phyloP scores from a whole-genome alignment of 306 rosid species.

The Lupinus albus region DNA sequence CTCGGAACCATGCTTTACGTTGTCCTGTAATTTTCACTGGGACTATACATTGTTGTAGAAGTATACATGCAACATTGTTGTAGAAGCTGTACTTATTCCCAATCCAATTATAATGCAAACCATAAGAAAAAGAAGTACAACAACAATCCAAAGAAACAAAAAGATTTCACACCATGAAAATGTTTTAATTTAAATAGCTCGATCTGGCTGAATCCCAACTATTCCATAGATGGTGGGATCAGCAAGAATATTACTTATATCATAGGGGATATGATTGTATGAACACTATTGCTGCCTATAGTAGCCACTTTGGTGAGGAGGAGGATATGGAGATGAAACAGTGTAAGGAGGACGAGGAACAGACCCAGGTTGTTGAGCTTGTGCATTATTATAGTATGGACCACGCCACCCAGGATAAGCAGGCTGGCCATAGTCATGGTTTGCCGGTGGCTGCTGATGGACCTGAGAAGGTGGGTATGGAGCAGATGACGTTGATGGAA shows the following conservation, averaged over 20 bases:
- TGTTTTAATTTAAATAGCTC: constrained; percentile 37
- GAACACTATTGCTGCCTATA: constrained; percentile 72
- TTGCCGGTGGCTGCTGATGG: constrained; percentile 66
- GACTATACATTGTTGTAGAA: constrained; percentile 32
- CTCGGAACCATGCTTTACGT: not conserved
- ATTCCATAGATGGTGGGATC: constrained; percentile 25
- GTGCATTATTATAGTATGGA: constrained; percentile 69
- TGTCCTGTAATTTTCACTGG: not conserved
- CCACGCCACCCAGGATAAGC: constrained; percentile 99
- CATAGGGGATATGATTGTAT: constrained; percentile 9
- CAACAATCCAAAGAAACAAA: constrained; percentile 1
- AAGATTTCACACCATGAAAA: not conserved
- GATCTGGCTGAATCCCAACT: constrained; percentile 31
- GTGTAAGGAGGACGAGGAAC: constrained; percentile 87
- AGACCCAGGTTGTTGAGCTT: constrained; percentile 67
- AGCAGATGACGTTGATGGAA: constrained; percentile 53
- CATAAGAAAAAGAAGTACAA: not conserved
- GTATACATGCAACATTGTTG: constrained; percentile 45
- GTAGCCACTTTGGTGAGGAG: constrained; percentile 80
- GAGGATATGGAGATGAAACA: constrained; percentile 73
- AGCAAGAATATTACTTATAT: constrained; percentile 42
- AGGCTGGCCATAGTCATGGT: constrained; percentile 90
- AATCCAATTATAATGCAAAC: constrained; percentile 40
- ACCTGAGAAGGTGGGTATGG: constrained; percentile 69
- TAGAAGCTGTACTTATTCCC: constrained; percentile 34